Percentiles rank a stretch among this genome's conserved stretches.
These are phyloP conservation scores for Dichotomocladium elegans DNA, from an alignment of 371 early-diverging fungal genomes.

Conservation along the genomic window DNA sequence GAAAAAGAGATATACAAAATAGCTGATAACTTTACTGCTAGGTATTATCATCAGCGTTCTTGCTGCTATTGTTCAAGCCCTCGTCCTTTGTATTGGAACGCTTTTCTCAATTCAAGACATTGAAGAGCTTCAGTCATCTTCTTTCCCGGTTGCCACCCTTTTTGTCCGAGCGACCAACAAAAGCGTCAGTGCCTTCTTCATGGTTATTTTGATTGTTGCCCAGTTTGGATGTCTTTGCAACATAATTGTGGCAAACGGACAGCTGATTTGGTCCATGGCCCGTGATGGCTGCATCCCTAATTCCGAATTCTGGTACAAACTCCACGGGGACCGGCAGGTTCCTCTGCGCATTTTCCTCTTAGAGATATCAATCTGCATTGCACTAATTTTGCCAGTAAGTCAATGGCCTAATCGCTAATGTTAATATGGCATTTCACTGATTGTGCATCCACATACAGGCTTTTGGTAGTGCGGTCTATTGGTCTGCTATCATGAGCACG, in stretches of 20 bases:
- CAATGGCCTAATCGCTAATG: background rate
- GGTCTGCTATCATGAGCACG: conserved; percentile 21
- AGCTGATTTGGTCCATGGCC: conserved; percentile 20
- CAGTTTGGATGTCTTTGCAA: conserved; percentile 21
- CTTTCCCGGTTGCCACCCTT: conserved; percentile 18
- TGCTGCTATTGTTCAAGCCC: conserved; percentile 30
- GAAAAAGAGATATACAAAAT: too few species aligned
- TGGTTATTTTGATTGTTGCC: conserved; percentile 16
- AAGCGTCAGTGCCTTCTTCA: conserved; percentile 11
- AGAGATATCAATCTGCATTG: conserved; percentile 11
- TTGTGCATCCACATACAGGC: conserved; percentile 2
- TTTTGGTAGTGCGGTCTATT: conserved; percentile 19
- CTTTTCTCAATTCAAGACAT: conserved; percentile 42
- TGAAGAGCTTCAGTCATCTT: conserved; percentile 13
- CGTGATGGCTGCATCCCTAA: conserved; percentile 21
- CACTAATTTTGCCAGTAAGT: conserved; percentile 22
- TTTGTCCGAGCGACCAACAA: conserved; percentile 15
- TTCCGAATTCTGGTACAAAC: conserved; percentile 17
- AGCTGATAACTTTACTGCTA: too few species aligned
- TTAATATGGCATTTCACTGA: too few species aligned
- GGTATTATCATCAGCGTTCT: conserved; percentile 33
- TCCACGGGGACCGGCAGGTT: conserved; percentile 12
- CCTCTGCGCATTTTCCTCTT: conserved; percentile 16
- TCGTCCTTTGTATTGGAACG: conserved; percentile 24
- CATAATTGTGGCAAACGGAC: conserved; percentile 9